A percentile compares a stretch with the other conserved stretches of the same genome.
These are phyloP conservation scores for Hanseniaspora osmophila DNA, from an alignment of 805 yeast genomes.

Conservation along the genomic window DNA sequence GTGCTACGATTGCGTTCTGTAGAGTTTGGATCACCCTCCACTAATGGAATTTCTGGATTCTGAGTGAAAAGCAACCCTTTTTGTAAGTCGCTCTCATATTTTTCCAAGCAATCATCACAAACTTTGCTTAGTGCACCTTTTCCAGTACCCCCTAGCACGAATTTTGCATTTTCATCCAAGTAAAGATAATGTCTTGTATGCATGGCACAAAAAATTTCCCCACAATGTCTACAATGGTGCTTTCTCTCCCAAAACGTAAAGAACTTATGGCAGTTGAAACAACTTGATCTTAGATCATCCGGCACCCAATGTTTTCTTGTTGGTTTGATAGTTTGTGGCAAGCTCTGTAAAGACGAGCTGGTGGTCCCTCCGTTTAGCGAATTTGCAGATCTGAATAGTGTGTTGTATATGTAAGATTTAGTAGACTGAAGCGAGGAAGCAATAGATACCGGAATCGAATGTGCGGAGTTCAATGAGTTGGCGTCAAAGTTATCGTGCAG, in stretches of 20 bases:
- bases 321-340: slow-evolving; percentile 15
- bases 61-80: slow-evolving; percentile 7
- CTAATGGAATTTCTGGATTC: slow-evolving; percentile 3
- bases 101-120: slow-evolving; percentile 51
- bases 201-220: slow-evolving; percentile 61
- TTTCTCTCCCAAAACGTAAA: slow-evolving; percentile 70
- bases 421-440: slow-evolving; percentile 1
- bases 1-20: slow-evolving; percentile 5
- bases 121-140: slow-evolving; percentile 41
- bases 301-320: slow-evolving; percentile 60
- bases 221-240: slow-evolving; percentile 79
- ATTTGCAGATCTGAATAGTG: background rate
- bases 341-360: background rate
- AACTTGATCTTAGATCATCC: slow-evolving; percentile 48
- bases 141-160: slow-evolving; percentile 56
- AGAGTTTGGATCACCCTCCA: background rate
- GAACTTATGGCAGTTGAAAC: slow-evolving; percentile 50
- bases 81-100: slow-evolving; percentile 38
- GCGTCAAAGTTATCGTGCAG: background rate
- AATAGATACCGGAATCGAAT: slow-evolving; percentile 1
- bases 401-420: background rate
- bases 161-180: slow-evolving; percentile 45
- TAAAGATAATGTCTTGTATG: slow-evolving; percentile 47
- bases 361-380: background rate
- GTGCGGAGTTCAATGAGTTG: background rate